Percentiles rank a stretch among this genome's conserved stretches.
These are phyloP conservation scores for Phytophthora meadii DNA, from an alignment of 352 stramenopile species.

Conservation along the genomic window DNA sequence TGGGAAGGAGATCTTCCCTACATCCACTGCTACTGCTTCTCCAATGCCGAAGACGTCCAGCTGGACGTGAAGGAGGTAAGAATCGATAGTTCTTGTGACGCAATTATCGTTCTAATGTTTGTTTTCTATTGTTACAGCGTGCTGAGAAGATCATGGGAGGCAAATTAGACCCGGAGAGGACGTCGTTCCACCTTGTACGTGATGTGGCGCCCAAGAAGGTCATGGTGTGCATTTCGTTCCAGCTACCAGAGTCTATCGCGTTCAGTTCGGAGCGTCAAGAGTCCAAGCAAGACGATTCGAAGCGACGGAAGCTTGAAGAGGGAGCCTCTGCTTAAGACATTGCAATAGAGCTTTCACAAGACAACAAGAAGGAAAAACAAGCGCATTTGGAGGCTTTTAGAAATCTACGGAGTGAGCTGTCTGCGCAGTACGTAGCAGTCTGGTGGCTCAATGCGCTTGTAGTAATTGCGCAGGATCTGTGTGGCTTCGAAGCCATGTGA, in stretches of 20 bases:
- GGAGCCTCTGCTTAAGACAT: conserved; percentile 2
- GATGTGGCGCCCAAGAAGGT: conserved; percentile 97
- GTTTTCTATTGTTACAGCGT: conserved; percentile 45
- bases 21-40: conserved; percentile 97
- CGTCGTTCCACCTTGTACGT: conserved; percentile 89
- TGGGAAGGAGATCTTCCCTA: conserved; percentile 78
- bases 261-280: conserved; percentile 61
- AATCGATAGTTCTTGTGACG: neutral
- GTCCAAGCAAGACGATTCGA: conserved; percentile 45
- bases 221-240: conserved; percentile 98
- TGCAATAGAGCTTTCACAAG: conserved; percentile 11
- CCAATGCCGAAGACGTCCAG: conserved; percentile 75
- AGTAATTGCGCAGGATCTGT: conserved; percentile 94
- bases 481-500: conserved; percentile 88
- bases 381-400: conserved; percentile 3
- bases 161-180: conserved; percentile 55
- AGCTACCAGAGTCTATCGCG: conserved; percentile 81
- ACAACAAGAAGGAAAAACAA: conserved; percentile 12
- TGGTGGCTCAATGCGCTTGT: conserved; percentile 93
- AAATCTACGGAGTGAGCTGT: conserved; percentile 32
- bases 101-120: conserved; percentile 15
- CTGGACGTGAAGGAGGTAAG: conserved; percentile 73
- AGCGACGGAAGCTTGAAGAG: conserved; percentile 54
- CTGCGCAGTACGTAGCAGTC: conserved; percentile 94
- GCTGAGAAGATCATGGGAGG: conserved; percentile 72